Evolutionary conservation across 192 early-diverging fungal genomes (phyloP), one percentile per base, ranked within the genome.

Genomic region (Umbelopsis ramanniana): DNA sequence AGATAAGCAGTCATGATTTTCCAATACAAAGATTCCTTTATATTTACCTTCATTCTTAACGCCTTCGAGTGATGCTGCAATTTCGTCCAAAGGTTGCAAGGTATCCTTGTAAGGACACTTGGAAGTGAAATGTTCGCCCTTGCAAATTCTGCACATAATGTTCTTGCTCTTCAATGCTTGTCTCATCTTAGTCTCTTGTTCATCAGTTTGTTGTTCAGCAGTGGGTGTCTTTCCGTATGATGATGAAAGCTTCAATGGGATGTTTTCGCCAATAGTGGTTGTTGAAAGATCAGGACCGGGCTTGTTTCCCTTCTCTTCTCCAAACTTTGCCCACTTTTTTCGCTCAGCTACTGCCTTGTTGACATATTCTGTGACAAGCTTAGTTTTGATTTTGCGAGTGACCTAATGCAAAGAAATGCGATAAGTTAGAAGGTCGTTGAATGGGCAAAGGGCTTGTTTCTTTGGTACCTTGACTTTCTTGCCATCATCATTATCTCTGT

Each of bases 101-200:
- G 94, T 93, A 79, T 97, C 95, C 88, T 98, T 99, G 92, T 94
- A 98, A 60, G 97, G 97, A 89, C 97, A 99, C 81, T 95, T 95
- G 72, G 88, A 87, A 24, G 97, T 98, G 79, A 92, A 97, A 87
- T 99, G 97, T 66, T 94, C 93, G 73, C 95, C 94, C 74, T 96
- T 95, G 86, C 97, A 99, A 72, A 92, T 91, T 84, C 97, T 93
- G 89, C 97, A 99, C 43, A 88, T 77, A 75, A 92, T 94, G 81
- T 94, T 94, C 79, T 94, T 94, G 78, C 86, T 83, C 78, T 93
- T 91, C 22, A 88, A 81, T 10, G 85, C 69, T 48, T 74, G 74
- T 15, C 83, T 68, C 72, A 88, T 83, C 76, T 89, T 89, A 46
- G 78, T 76, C 76, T 86, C 80, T 22, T 81, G 52, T 35, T 81